phyloP scores from a whole-genome alignment of 352 stramenopile species.

The Pythium phragmiticola region DNA sequence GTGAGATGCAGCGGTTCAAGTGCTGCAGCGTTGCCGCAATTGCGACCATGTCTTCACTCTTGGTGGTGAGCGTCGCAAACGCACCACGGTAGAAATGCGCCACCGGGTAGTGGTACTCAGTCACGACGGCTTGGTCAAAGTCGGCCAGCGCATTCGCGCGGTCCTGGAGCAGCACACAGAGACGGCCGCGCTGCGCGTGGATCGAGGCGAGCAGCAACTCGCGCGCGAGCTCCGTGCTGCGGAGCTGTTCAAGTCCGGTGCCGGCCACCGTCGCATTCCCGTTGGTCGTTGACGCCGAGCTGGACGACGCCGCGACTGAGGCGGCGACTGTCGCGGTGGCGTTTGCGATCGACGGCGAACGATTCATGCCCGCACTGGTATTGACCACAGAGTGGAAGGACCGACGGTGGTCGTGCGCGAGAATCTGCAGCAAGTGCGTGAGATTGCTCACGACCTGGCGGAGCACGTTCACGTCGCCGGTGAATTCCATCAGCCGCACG shows the following conservation, averaged over 20 bases:
- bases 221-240: slow-evolving; percentile 19
- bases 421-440: slow-evolving; percentile 51
- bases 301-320: background rate
- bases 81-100: slow-evolving; percentile 78
- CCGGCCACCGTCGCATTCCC: background rate
- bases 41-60: slow-evolving; percentile 35
- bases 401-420: slow-evolving; percentile 38
- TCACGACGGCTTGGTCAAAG: slow-evolving; percentile 73
- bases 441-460: slow-evolving; percentile 66
- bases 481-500: slow-evolving; percentile 65
- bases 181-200: slow-evolving; percentile 56
- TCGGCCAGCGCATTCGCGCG: slow-evolving; percentile 44
- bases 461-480: slow-evolving; percentile 54
- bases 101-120: slow-evolving; percentile 78
- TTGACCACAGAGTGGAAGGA: slow-evolving; percentile 26
- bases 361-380: background rate
- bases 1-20: slow-evolving; percentile 55
- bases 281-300: too few relatives aligned
- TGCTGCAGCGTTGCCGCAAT: slow-evolving; percentile 52
- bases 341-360: slow-evolving; percentile 16
- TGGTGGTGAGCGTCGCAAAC: slow-evolving; percentile 45
- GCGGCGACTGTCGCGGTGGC: slow-evolving; percentile 11
- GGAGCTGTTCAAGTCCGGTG: slow-evolving; percentile 10
- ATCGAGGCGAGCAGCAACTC: slow-evolving; percentile 59
- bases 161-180: slow-evolving; percentile 63